A percentile compares a stretch with the other conserved stretches of the same genome.
phyloP scores from a whole-genome alignment of 2,329 filamentous ascomycete genomes.

The Alternaria dauci region DNA sequence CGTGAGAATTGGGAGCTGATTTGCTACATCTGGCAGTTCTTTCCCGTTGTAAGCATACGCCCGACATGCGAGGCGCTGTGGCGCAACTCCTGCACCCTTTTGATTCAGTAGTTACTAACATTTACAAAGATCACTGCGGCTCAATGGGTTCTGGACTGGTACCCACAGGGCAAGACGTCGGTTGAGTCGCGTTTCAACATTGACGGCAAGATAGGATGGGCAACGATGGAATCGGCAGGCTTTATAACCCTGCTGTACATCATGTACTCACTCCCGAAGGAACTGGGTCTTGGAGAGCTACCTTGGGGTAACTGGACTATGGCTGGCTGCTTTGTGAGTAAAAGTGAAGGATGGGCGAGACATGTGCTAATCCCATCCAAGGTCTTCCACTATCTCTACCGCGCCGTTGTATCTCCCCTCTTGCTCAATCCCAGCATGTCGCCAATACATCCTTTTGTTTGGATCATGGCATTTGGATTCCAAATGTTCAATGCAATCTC shows the following conservation, averaged over 20 bases:
- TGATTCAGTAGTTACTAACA: constrained; percentile 2
- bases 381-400: constrained; percentile 88
- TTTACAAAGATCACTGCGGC: constrained; percentile 68
- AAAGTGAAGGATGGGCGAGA: not conserved
- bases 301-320: constrained; percentile 83
- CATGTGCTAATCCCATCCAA: constrained; percentile 42
- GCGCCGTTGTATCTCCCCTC: constrained; percentile 82
- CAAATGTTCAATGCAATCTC: constrained; percentile 82
- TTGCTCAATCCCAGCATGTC: constrained; percentile 89
- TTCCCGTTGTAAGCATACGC: constrained; percentile 56
- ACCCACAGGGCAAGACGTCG: constrained; percentile 94
- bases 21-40: constrained; percentile 58
- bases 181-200: constrained; percentile 77
- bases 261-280: constrained; percentile 71
- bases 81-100: not conserved
- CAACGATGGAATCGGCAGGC: constrained; percentile 84
- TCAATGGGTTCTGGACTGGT: constrained; percentile 79
- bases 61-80: not conserved
- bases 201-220: constrained; percentile 88
- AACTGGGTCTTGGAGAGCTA: constrained; percentile 65
- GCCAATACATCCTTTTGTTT: constrained; percentile 78
- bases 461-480: constrained; percentile 71
- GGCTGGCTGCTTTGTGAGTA: constrained; percentile 68
- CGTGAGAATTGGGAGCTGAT: constrained; percentile 61
- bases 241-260: constrained; percentile 81